These are phyloP conservation scores for Hydnum rufescens DNA, from an alignment of 768 basidiomycete genomes.

Conservation along the genomic window DNA sequence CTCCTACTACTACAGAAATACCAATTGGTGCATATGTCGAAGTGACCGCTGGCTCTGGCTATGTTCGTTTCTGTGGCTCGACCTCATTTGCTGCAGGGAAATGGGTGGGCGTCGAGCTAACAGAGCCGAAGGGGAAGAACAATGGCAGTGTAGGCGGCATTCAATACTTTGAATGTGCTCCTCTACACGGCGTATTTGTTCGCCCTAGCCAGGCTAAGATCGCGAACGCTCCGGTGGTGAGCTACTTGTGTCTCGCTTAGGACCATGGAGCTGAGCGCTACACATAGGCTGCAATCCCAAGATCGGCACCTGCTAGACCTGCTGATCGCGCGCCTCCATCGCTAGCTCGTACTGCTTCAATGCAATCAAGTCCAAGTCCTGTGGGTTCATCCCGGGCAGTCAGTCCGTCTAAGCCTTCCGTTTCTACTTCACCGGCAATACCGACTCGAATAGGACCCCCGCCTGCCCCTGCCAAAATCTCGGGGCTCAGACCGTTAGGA, in stretches of 20 bases:
- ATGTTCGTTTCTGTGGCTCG: constrained; percentile 67
- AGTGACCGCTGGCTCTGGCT: constrained; percentile 60
- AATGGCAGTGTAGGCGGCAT: constrained; percentile 71
- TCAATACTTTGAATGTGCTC: constrained; percentile 63
- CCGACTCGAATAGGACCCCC: not conserved
- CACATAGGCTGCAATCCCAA: too few species aligned
- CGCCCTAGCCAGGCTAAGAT: constrained; percentile 65
- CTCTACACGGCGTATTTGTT: constrained; percentile 72
- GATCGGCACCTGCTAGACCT: too few species aligned
- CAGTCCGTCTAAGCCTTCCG: constrained; percentile 26
- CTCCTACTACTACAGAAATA: constrained; percentile 9
- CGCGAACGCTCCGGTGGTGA: constrained; percentile 20
- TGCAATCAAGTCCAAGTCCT: not conserved
- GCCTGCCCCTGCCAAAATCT: not conserved
- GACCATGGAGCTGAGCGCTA: too few species aligned
- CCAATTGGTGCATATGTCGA: constrained; percentile 58
- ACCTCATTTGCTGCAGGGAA: constrained; percentile 75
- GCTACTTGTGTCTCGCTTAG: constrained; percentile 11
- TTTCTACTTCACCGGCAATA: not conserved
- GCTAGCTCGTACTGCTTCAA: not conserved
- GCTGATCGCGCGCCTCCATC: not conserved
- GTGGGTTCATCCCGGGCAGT: constrained; percentile 29
- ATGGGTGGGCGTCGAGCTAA: constrained; percentile 90
- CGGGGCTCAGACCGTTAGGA: constrained; percentile 1
- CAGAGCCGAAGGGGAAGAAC: constrained; percentile 78